Evolutionary conservation across 176 grass and related monocot genomes (phyloP), one percentile per base, ranked within the genome.

Genomic region (Secale cereale): DNA sequence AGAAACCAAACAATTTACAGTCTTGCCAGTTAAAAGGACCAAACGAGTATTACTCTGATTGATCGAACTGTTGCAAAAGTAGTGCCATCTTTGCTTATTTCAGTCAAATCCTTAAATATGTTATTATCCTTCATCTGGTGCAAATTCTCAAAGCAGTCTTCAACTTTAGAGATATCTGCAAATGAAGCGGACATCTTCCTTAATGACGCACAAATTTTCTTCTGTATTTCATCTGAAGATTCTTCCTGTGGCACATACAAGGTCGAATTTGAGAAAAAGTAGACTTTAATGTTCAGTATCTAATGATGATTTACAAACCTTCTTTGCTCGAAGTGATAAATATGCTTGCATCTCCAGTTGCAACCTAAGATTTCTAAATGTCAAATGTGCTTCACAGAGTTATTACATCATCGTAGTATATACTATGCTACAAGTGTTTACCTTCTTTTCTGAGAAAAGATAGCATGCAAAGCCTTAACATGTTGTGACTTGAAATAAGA

Each of bases 91-190:
- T 89, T 85, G 17, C 80, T 80, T 86, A 95, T 83, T 85, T 90
- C 87, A 79, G 31, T 33, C 83, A 98, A 86, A 87, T 85, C 81
- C 83, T 95, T 98, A 80, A 95, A 98, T 92, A 98, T 92, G 63
- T 95, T 92, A 52, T 92, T 98, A 81, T 98, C 96, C 81, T 94
- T 98, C 89, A 92, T 92, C 78, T 87, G 89, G 66, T 95, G 93
- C 81, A 98, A 95, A 86, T 30, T 91, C 88, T 87, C 78, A 76
- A 98, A 98, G 85, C 78, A 95, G 39, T 92, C 96, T 70, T 85
- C 81, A 79, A 91, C 91, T 86, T 89, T 95, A 85, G 87, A 87
- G 56, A 88, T 59, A 79, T 95, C 93, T 40, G 68, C 32, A 57
- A 98, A 98, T n/a, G 67, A 79, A 67, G 77, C 63, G 29, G 91